Base-by-base conservation (phyloP, 2,329 filamentous ascomycete species). In the Geoglossum cookeanum region DNA sequence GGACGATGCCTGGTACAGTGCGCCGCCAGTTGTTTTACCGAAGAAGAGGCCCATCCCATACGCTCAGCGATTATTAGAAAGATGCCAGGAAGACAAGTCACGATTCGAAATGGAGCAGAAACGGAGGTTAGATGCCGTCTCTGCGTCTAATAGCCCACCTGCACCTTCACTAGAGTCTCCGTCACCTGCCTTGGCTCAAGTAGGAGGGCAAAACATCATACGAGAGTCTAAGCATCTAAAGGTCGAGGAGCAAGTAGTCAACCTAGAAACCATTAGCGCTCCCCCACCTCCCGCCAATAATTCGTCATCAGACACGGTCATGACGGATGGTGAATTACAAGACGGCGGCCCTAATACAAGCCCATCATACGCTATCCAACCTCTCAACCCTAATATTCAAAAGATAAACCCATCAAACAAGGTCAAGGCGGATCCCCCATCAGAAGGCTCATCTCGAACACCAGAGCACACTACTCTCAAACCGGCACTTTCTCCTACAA, bases 1-100 rank as follows among this genome's bases (percentile, higher is more conserved):
- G 0, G 70, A 74, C 35, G 75, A 74, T 13, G 74, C 75, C 58
- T 79, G 76, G 75, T 78, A 74, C 59, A 68, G 69, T n/a, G 13
- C 49, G 9, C 49, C 30, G 9, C 29, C 42, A 11, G n/a, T 53
- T 4, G 30, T 35, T n/a, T 35, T 35, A 22, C 49, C 11, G n/a
- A 33, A 8, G 29, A 53, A 53, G 33, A 53, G 30, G 30, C 5
- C 22, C n/a, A 53, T 53, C 15, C 49, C 49, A 37, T 53, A 53
- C 22, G 32, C 49, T 3, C 49, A 37, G 49, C 49, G 49, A 17
- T 32, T 53, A 9, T 22, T 53, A 30, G 33, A 53, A n/a, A 53
- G 17, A 35, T 53, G 49, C 17, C 30, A 53, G 15, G 49, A 53
- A 22, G 49, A 53, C 17, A 53, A 32, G 15, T 33, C 17, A 1